Percentiles rank a stretch among this genome's conserved stretches.
Evolutionary conservation across 208 protist genomes (phyloP).

Genomic region (Leishmania mexicana): DNA sequence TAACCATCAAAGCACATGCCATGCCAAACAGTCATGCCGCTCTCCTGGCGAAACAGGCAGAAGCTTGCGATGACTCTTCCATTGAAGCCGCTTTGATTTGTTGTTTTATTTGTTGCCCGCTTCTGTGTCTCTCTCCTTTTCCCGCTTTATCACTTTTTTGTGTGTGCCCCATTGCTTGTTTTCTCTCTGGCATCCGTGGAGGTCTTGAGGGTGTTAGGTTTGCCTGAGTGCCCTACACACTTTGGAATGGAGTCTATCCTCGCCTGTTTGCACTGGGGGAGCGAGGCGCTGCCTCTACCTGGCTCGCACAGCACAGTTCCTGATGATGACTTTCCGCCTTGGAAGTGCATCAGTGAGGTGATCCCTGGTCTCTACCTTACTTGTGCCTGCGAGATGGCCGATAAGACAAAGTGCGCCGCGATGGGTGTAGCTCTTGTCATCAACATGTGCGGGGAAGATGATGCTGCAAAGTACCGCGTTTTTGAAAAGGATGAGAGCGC

Average conservation of each 20-base stretch:
- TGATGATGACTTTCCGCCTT: conserved; percentile 40
- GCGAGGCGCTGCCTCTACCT: conserved; percentile 24
- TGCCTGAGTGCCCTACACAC: background rate
- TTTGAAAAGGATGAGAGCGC: conserved; percentile 34
- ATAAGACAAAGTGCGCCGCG: conserved; percentile 35
- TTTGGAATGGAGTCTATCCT: conserved; percentile 24
- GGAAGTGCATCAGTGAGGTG: conserved; percentile 75
- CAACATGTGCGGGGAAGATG: conserved; percentile 57
- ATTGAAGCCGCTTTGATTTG: background rate
- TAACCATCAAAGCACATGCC: background rate
- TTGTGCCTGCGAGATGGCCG: conserved; percentile 54
- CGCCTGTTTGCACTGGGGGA: conserved; percentile 41
- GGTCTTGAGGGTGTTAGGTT: background rate
- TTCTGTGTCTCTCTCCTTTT: too few relatives aligned
- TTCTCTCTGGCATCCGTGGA: background rate
- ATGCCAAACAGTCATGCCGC: background rate
- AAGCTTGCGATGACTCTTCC: too few relatives aligned
- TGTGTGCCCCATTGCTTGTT: background rate
- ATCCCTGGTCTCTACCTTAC: conserved; percentile 76
- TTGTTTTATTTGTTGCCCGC: background rate
- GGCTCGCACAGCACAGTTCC: conserved; percentile 33
- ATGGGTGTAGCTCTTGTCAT: conserved; percentile 65
- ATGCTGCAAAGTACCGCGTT: conserved; percentile 60
- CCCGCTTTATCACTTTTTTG: background rate
- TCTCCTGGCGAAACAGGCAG: background rate